Evolutionary conservation across 257 asterid species (phyloP), one percentile per base, ranked within the genome.

Genomic region (Przewalskia tangutica): DNA sequence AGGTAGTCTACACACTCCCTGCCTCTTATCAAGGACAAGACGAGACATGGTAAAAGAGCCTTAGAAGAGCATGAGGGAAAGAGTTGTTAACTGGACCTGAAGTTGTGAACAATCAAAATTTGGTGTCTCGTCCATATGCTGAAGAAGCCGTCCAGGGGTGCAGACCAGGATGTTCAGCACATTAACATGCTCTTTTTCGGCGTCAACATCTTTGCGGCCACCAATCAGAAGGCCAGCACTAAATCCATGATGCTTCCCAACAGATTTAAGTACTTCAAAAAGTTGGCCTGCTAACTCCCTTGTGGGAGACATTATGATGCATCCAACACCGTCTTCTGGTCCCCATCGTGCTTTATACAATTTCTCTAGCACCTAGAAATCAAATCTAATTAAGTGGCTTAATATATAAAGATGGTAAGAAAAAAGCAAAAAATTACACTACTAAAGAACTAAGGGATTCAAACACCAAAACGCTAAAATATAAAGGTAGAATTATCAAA

Each of bases 61-160:
- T 56, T 60, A n/a, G 68, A 62, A 63, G 27, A 17, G 81, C 34
- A 20, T 77, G 18, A 64, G 8, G 64, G 64, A 56, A 59, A 55
- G 4, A 8, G 48, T 40, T 81, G 67, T 65, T 48, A 32, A 23
- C 59, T 79, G 51, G 89, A 96, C 99, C 99, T 96, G 97, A 84
- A 96, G 97, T 80, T 93, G 92, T 60, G 98, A 88, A 77, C 99
- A 96, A 42, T 94, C 97, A 77, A 96, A 96, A 90, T 96, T 90
- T 59, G 94, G 97, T 53, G 99, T 96, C 84, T 94, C 98, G 11
- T 96, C 97, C 99, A 96, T 96, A 95, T 96, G 99, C 88, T 96
- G 99, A 79, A 96, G 98, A 84, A 96, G 97, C 80, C 98, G 91
- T 11, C 99, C 98, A 3, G 98, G 98, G 71, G 99, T 96, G 79